Evolutionary conservation across 768 basidiomycete genomes (phyloP).

Genomic region (Phanerochaete carnosa): DNA sequence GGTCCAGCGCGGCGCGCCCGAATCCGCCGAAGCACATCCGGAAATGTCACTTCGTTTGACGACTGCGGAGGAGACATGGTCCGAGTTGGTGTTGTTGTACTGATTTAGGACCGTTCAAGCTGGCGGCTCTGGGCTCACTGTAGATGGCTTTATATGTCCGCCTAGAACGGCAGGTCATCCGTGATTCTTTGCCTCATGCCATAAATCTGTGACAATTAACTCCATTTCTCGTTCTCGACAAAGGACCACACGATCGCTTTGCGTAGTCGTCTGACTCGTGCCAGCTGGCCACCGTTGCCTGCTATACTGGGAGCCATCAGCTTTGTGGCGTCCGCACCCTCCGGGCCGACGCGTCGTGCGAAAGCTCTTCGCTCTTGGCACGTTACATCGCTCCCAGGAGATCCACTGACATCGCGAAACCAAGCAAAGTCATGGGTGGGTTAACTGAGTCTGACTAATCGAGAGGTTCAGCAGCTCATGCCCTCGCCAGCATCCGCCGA

Average conservation of each 20-base stretch:
- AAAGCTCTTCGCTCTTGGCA: not conserved
- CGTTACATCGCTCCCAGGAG: not conserved
- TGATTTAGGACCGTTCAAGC: too few relatives aligned
- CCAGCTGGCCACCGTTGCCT: not conserved
- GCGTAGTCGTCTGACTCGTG: not conserved
- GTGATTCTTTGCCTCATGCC: not conserved
- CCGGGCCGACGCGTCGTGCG: constrained; percentile 3
- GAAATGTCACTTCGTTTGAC: not conserved
- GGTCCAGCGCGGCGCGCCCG: not conserved
- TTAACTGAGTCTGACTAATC: not conserved
- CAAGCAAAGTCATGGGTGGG: not conserved
- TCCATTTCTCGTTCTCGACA: not conserved
- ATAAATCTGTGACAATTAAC: not conserved
- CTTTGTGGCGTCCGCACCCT: constrained; percentile 7
- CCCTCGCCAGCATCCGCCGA: constrained; percentile 49
- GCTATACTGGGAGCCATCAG: constrained; percentile 1
- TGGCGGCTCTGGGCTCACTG: too few relatives aligned
- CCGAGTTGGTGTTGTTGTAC: too few relatives aligned
- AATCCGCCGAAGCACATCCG: not conserved
- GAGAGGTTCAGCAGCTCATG: not conserved
- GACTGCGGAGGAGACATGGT: not conserved
- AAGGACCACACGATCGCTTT: not conserved
- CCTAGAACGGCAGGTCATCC: not conserved
- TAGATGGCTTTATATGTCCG: not conserved
- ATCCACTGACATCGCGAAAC: not conserved